These are phyloP conservation scores for Trichoderma sp. DNA, from an alignment of 2,329 filamentous ascomycete species.

Conservation along the genomic window DNA sequence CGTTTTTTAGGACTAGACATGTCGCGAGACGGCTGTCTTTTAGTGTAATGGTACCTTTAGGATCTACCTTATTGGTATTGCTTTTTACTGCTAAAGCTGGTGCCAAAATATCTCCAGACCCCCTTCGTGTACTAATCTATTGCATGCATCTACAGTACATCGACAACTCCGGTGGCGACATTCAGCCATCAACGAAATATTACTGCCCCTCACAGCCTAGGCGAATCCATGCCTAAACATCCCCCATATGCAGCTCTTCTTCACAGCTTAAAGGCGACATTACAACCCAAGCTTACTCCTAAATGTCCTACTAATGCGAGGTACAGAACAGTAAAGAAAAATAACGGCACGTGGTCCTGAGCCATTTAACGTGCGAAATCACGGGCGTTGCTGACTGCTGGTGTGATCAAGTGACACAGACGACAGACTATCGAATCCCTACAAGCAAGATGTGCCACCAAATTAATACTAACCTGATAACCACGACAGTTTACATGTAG, in stretches of 20 bases:
- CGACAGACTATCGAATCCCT: background rate
- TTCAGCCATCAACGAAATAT: background rate
- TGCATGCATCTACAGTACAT: background rate
- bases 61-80: background rate
- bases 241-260: too few relatives aligned
- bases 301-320: background rate
- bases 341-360: background rate
- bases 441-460: background rate
- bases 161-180: background rate
- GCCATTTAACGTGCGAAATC: constrained; percentile 8
- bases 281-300: background rate
- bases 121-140: too few relatives aligned
- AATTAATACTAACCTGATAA: background rate
- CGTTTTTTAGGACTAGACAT: background rate
- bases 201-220: background rate
- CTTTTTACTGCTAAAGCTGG: background rate
- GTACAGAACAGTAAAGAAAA: background rate
- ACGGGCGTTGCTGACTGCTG: background rate
- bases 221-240: too few relatives aligned
- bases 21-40: background rate
- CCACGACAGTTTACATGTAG: background rate
- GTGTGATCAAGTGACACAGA: background rate
- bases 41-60: background rate
- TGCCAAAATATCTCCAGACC: too few relatives aligned
- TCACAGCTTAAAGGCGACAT: background rate